These are phyloP conservation scores for Zoysia matrella DNA, from an alignment of 202 grass and related monocot genomes.

Conservation along the genomic window DNA sequence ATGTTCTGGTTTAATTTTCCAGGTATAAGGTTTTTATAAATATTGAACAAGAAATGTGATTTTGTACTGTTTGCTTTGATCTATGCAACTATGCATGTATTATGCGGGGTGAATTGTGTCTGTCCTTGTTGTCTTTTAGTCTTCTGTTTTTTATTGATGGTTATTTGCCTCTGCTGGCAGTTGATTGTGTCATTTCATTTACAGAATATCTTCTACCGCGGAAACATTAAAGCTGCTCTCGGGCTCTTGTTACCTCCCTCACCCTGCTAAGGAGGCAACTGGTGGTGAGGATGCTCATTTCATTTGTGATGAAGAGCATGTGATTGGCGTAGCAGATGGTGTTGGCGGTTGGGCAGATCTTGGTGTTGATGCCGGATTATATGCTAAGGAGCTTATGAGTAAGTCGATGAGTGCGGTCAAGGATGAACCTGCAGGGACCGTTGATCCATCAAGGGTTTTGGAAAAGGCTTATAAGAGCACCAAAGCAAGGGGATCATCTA, in stretches of 20 bases:
- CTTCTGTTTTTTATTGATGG: constrained; percentile 8
- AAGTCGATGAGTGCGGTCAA: constrained; percentile 71
- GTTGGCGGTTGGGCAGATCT: constrained; percentile 90
- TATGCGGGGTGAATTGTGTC: neutral
- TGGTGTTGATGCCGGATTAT: constrained; percentile 74
- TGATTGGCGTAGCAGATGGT: constrained; percentile 83
- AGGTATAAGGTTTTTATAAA: neutral
- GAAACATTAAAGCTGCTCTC: constrained; percentile 64
- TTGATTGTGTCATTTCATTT: constrained; percentile 6
- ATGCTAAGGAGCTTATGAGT: constrained; percentile 86
- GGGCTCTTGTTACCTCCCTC: constrained; percentile 81
- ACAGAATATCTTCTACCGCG: constrained; percentile 50
- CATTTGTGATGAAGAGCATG: constrained; percentile 65
- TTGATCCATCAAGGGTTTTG: constrained; percentile 83
- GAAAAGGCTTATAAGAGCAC: constrained; percentile 82
- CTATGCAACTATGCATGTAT: neutral
- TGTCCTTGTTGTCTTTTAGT: neutral
- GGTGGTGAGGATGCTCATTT: constrained; percentile 91
- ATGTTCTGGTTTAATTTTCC: neutral
- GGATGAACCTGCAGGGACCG: constrained; percentile 62
- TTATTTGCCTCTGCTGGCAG: neutral
- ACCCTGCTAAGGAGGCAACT: constrained; percentile 83
- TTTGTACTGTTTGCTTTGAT: neutral
- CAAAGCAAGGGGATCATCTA: constrained; percentile 82
- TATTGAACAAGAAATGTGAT: neutral